Percentiles rank a stretch among this genome's conserved stretches.
phyloP scores from a whole-genome alignment of 768 basidiomycete species.

The Lactifluus rugatus region DNA sequence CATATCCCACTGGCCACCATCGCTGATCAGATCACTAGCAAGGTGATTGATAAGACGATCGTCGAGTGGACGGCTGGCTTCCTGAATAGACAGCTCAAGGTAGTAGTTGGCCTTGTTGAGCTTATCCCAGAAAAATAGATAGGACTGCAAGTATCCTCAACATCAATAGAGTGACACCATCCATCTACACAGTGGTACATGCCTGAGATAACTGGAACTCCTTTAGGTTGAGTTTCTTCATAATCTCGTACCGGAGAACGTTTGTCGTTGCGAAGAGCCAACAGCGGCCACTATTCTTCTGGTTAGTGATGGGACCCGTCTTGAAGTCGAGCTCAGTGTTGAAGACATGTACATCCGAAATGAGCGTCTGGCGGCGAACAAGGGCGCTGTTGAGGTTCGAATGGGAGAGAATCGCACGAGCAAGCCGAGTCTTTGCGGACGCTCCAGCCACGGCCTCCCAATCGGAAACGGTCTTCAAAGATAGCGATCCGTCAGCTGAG shows the following conservation, averaged over 20 bases:
- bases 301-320: conserved; percentile 75
- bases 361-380: conserved; percentile 47
- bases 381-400: conserved; percentile 55
- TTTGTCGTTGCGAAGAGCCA: conserved; percentile 95
- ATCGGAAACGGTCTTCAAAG: conserved; percentile 43
- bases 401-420: conserved; percentile 68
- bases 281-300: conserved; percentile 84
- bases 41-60: conserved; percentile 76
- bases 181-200: conserved; percentile 8
- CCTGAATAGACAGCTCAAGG: conserved; percentile 78
- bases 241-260: conserved; percentile 70
- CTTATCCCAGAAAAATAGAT: conserved; percentile 96
- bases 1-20: conserved; percentile 98
- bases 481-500: conserved; percentile 54
- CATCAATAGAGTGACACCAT: neutral
- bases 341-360: conserved; percentile 70
- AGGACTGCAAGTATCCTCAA: conserved; percentile 39
- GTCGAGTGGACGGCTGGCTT: conserved; percentile 69
- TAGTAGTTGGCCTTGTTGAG: conserved; percentile 91
- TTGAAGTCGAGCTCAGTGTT: conserved; percentile 73
- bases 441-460: conserved; percentile 55
- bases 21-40: conserved; percentile 67
- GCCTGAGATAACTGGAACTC: conserved; percentile 92
- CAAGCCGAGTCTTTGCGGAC: conserved; percentile 57
- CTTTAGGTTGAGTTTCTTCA: conserved; percentile 75